These are phyloP conservation scores for Hirschioporus abietinus DNA, from an alignment of 768 basidiomycete genomes.

Conservation along the genomic window DNA sequence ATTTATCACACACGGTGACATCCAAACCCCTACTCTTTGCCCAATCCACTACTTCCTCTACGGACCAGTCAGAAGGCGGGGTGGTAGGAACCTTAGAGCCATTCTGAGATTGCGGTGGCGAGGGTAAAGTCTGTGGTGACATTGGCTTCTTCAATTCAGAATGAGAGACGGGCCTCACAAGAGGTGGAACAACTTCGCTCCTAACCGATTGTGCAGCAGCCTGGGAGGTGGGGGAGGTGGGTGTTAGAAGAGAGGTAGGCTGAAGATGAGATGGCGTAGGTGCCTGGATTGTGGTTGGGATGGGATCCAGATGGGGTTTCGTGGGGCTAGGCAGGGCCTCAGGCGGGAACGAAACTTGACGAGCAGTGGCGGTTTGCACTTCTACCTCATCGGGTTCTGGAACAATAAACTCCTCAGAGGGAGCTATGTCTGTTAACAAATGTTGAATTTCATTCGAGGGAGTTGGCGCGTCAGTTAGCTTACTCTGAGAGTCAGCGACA, in stretches of 20 bases:
- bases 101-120: conserved; percentile 24
- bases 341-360: conserved; percentile 20
- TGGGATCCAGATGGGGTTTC: background rate
- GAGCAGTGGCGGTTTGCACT: conserved; percentile 23
- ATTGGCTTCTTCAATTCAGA: conserved; percentile 9
- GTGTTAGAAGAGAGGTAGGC: conserved; percentile 5
- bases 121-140: conserved; percentile 16
- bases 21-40: conserved; percentile 80
- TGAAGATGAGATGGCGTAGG: conserved; percentile 5
- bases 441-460: conserved; percentile 1
- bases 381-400: conserved; percentile 20
- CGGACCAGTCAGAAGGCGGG: conserved; percentile 71
- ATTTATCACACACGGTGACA: conserved; percentile 74
- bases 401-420: conserved; percentile 28
- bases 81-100: conserved; percentile 28
- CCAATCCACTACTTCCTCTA: conserved; percentile 91
- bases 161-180: conserved; percentile 17
- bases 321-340: conserved; percentile 8
- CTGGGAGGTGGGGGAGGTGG: background rate
- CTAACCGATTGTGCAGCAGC: background rate
- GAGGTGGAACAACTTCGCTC: background rate
- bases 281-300: conserved; percentile 1
- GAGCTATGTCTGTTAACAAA: conserved; percentile 16
- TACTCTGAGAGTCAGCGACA: background rate
- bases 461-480: background rate